Evolutionary conservation across 345 rosid species (phyloP).

Genomic region (Balakata baccata): DNA sequence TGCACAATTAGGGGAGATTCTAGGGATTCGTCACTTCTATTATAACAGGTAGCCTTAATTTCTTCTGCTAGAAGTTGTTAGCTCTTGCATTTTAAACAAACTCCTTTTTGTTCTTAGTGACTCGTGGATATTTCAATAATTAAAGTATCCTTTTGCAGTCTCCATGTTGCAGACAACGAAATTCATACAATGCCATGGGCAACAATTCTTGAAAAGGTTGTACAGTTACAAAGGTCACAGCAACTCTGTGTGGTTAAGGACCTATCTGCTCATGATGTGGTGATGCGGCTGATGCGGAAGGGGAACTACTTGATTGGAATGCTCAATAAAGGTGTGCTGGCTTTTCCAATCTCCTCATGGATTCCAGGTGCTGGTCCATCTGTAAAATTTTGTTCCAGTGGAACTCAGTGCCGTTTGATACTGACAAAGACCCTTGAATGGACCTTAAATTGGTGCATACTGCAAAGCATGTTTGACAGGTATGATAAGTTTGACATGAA

Average conservation of each 20-base stretch:
- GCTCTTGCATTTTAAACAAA: constrained; percentile 6
- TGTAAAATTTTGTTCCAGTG: constrained; percentile 53
- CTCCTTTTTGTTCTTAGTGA: neutral
- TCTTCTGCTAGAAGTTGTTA: constrained; percentile 6
- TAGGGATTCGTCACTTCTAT: constrained; percentile 79
- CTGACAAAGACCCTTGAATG: constrained; percentile 95
- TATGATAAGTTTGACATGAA: constrained; percentile 29
- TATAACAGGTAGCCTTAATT: constrained; percentile 55
- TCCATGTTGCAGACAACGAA: constrained; percentile 83
- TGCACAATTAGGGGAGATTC: constrained; percentile 77
- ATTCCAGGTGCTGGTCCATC: constrained; percentile 94
- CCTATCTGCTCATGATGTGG: constrained; percentile 90
- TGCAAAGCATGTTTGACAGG: constrained; percentile 99
- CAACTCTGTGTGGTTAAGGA: constrained; percentile 91
- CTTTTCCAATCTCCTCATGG: constrained; percentile 81
- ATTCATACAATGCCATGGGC: constrained; percentile 95
- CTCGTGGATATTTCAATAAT: constrained; percentile 3
- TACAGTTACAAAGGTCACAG: constrained; percentile 68
- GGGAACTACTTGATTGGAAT: constrained; percentile 97
- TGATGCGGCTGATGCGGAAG: constrained; percentile 97
- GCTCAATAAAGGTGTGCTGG: constrained; percentile 93
- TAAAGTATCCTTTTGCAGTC: constrained; percentile 48
- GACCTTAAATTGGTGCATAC: constrained; percentile 97
- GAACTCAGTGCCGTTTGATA: constrained; percentile 49
- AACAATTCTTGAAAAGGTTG: constrained; percentile 86